These are phyloP conservation scores for Diplodia seriata DNA, from an alignment of 2,329 filamentous ascomycete genomes.

Conservation along the genomic window DNA sequence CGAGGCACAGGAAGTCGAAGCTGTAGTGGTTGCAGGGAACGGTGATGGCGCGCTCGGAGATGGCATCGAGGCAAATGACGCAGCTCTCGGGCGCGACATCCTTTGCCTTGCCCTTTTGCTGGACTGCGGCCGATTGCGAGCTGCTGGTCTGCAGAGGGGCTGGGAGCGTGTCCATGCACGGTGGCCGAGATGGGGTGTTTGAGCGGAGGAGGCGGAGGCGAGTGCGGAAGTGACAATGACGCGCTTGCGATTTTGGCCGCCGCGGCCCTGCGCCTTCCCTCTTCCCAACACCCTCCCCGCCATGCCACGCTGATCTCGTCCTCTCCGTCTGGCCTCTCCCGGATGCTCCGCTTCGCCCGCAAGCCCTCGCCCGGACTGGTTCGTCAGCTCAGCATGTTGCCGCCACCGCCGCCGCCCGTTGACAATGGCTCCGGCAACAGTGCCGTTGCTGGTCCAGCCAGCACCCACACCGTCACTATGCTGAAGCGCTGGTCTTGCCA, in stretches of 20 bases:
- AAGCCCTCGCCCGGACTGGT: not conserved
- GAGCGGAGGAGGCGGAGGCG: slow-evolving; percentile 1
- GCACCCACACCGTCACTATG: slow-evolving; percentile 69
- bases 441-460: slow-evolving; percentile 36
- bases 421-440: slow-evolving; percentile 40
- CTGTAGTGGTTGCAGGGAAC: slow-evolving; percentile 78
- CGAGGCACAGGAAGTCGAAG: slow-evolving; percentile 86
- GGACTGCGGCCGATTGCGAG: not conserved
- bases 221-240: not conserved
- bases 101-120: slow-evolving; percentile 7
- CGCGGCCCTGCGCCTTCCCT: not conserved
- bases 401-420: not conserved
- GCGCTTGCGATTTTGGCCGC: slow-evolving; percentile 12
- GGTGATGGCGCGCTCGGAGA: slow-evolving; percentile 75
- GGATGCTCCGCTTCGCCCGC: slow-evolving; percentile 14
- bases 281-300: slow-evolving; percentile 1
- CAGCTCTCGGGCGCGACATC: slow-evolving; percentile 61
- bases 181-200: not conserved
- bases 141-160: not conserved
- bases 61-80: slow-evolving; percentile 83
- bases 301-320: slow-evolving; percentile 13
- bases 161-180: slow-evolving; percentile 11
- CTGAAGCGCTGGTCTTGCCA: slow-evolving; percentile 85
- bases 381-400: slow-evolving; percentile 19
- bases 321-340: not conserved